Conservation (phyloP, 306 rosid genomes). For the Cicer pinnatifidum region DNA sequence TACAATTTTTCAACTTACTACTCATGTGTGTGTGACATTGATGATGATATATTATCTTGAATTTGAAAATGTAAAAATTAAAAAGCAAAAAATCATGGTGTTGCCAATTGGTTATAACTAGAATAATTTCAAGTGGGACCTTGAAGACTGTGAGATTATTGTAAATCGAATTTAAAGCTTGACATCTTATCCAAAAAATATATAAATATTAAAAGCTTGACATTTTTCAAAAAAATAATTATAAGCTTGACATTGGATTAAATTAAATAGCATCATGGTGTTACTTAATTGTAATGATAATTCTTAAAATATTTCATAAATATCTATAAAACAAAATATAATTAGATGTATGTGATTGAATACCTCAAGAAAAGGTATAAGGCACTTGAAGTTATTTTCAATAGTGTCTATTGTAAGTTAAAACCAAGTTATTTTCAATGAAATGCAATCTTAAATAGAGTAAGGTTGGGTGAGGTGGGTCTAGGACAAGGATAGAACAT, state of each 20-base stretch:
- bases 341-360: too few species aligned
- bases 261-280: too few species aligned
- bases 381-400: neutral
- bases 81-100: neutral
- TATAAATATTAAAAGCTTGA: neutral
- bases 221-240: neutral
- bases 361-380: too few species aligned
- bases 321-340: too few species aligned
- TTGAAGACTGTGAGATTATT: neutral
- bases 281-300: too few species aligned
- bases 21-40: constrained; percentile 23
- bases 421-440: neutral
- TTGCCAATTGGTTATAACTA: constrained; percentile 12
- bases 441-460: constrained; percentile 4
- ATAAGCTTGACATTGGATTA: neutral
- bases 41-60: constrained; percentile 8
- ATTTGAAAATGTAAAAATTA: neutral
- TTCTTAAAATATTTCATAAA: too few species aligned
- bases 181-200: neutral
- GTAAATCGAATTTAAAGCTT: neutral
- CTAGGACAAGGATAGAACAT: constrained; percentile 38
- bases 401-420: neutral
- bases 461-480: constrained; percentile 37
- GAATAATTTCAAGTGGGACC: constrained; percentile 38
- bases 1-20: constrained; percentile 5